A percentile compares a stretch with the other conserved stretches of the same genome.
Evolutionary conservation across 495 filamentous ascomycete species (phyloP).

Genomic region (Echria macrotheca): DNA sequence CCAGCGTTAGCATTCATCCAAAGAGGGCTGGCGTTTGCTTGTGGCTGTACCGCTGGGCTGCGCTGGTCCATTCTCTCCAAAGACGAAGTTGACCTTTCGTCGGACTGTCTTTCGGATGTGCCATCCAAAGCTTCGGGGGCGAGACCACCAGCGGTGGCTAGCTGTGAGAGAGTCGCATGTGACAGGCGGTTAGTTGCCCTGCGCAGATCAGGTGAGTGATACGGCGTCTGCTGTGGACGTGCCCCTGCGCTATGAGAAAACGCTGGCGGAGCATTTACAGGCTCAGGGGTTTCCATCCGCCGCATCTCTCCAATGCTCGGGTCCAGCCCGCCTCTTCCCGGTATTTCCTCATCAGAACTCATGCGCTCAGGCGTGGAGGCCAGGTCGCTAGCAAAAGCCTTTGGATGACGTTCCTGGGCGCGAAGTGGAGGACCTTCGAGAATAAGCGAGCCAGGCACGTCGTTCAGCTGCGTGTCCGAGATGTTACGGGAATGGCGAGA

Average conservation of each 20-base stretch:
- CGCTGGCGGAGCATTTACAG: slow-evolving; percentile 67
- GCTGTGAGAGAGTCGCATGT: slow-evolving; percentile 67
- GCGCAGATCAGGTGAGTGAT: slow-evolving; percentile 67
- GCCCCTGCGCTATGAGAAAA: slow-evolving; percentile 52
- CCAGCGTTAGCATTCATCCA: slow-evolving; percentile 45
- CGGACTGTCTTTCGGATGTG: slow-evolving; percentile 18
- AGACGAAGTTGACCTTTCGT: slow-evolving; percentile 16
- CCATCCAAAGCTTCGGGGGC: slow-evolving; percentile 21
- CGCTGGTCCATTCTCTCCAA: slow-evolving; percentile 31
- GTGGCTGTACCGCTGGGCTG: slow-evolving; percentile 42
- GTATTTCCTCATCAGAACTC: slow-evolving; percentile 53
- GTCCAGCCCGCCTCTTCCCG: slow-evolving; percentile 22
- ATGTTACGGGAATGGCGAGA: slow-evolving; percentile 33
- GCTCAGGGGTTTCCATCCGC: slow-evolving; percentile 58
- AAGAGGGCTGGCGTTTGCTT: slow-evolving; percentile 35
- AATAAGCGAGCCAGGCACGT: slow-evolving; percentile 4
- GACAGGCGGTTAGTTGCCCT: slow-evolving; percentile 78
- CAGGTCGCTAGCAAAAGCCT: slow-evolving; percentile 33
- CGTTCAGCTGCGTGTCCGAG: slow-evolving; percentile 31
- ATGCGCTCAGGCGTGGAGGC: slow-evolving; percentile 48
- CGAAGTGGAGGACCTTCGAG: slow-evolving; percentile 20
- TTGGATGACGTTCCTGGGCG: slow-evolving; percentile 27
- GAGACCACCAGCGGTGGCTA: slow-evolving; percentile 59
- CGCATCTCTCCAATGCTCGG: slow-evolving; percentile 51
- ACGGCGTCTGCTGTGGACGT: slow-evolving; percentile 60